Conservation (phyloP, 164 flowering plant genomes). For the Dillenia suffruticosa region DNA sequence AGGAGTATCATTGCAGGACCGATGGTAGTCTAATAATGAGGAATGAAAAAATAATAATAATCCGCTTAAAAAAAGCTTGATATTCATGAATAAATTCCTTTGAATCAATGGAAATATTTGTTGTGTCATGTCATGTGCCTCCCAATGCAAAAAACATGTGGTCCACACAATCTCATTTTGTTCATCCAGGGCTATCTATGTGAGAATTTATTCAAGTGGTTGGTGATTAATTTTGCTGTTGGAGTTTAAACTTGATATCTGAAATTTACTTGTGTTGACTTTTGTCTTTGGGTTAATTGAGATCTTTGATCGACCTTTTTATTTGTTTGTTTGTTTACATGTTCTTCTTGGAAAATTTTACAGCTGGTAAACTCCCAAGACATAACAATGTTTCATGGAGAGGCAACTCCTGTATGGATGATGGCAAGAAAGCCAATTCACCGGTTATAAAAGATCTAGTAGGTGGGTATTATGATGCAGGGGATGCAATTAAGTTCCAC, state of each 20-base stretch:
- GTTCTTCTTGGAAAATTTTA: background rate
- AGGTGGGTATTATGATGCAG: conserved; percentile 96
- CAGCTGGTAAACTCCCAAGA: conserved; percentile 88
- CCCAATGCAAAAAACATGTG: no score
- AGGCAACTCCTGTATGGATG: conserved; percentile 71
- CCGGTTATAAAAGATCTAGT: conserved; percentile 53
- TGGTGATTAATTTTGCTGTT: background rate
- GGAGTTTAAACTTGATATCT: no score
- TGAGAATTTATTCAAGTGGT: background rate
- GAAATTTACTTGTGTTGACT: background rate
- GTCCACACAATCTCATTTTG: no score
- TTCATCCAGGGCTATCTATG: no score
- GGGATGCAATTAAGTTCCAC: conserved; percentile 92
- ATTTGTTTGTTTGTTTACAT: background rate
- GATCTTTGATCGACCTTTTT: background rate
- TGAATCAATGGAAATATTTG: no score
- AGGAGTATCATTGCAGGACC: no score
- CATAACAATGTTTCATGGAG: conserved; percentile 89
- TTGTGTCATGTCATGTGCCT: no score
- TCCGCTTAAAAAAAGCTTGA: no score
- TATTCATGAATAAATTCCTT: no score
- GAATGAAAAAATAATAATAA: no score
- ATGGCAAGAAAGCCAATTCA: conserved; percentile 45
- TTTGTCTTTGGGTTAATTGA: background rate
- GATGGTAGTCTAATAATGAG: no score